Conservation (phyloP, 306 rosid genomes). For the Cicer arietinum region DNA sequence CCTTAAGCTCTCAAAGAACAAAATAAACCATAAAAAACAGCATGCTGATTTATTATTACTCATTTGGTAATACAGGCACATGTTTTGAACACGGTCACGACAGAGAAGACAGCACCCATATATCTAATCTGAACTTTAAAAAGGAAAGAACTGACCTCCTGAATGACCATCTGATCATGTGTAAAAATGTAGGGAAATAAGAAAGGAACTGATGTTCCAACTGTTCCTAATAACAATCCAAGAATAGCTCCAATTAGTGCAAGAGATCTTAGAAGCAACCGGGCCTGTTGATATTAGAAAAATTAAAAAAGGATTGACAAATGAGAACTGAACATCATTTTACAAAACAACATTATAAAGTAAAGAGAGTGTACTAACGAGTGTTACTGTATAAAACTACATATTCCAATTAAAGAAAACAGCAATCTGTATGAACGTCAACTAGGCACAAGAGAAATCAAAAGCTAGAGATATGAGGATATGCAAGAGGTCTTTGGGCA, state of each 20-base stretch:
- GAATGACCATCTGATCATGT: conserved; percentile 72
- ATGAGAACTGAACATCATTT: conserved; percentile 19
- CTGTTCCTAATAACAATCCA: conserved; percentile 66
- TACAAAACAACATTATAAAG: background rate
- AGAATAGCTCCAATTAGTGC: conserved; percentile 68
- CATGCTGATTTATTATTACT: conserved; percentile 20
- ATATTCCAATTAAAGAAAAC: conserved; percentile 20
- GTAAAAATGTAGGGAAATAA: conserved; percentile 80
- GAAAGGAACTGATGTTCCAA: conserved; percentile 84
- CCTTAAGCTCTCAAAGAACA: conserved; percentile 1
- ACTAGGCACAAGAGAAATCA: background rate
- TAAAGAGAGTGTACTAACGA: background rate
- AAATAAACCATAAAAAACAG: conserved; percentile 6
- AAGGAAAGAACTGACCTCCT: conserved; percentile 64
- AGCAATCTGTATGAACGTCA: conserved; percentile 1
- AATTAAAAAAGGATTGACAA: conserved; percentile 23
- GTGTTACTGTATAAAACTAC: conserved; percentile 23
- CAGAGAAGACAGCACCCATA: background rate
- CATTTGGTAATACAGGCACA: conserved; percentile 22
- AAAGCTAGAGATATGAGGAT: conserved; percentile 10
- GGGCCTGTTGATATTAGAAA: conserved; percentile 62
- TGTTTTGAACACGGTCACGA: conserved; percentile 26
- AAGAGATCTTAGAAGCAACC: conserved; percentile 79
- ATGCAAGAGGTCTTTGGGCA: conserved; percentile 1
- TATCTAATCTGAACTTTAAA: conserved; percentile 1